Evolutionary conservation across 495 filamentous ascomycete genomes (phyloP).

Genomic region (Trichoderma asperelloides): DNA sequence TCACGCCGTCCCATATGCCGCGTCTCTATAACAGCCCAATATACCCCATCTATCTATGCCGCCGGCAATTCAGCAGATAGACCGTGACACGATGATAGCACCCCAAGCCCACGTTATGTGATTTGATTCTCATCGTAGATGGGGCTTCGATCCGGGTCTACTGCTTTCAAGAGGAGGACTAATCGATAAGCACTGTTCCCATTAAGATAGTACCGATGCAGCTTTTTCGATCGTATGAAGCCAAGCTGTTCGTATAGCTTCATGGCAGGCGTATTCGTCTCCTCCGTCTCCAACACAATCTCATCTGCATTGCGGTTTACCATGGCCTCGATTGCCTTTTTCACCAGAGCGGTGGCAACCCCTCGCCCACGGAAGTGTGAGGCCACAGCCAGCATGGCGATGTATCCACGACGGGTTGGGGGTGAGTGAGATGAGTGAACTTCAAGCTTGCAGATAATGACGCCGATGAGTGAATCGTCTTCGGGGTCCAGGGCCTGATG

Average conservation of each 20-base stretch:
- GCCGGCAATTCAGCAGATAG: background rate
- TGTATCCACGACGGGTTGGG: slow-evolving; percentile 83
- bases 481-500: slow-evolving; percentile 56
- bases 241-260: slow-evolving; percentile 89
- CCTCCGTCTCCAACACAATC: slow-evolving; percentile 94
- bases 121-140: slow-evolving; percentile 16
- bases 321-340: slow-evolving; percentile 92
- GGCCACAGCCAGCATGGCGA: slow-evolving; percentile 92
- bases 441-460: slow-evolving; percentile 95
- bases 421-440: slow-evolving; percentile 60
- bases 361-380: slow-evolving; percentile 70
- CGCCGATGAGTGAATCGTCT: slow-evolving; percentile 56
- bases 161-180: slow-evolving; percentile 65
- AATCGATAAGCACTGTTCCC: slow-evolving; percentile 91
- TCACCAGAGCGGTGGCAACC: slow-evolving; percentile 85
- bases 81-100: no score
- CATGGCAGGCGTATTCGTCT: slow-evolving; percentile 85
- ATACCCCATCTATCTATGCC: background rate
- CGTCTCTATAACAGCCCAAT: background rate
- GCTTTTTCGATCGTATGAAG: slow-evolving; percentile 83
- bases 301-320: slow-evolving; percentile 76
- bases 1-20: background rate
- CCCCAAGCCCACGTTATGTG: background rate
- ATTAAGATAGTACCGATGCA: slow-evolving; percentile 95
- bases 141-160: slow-evolving; percentile 23